A percentile compares a stretch with the other conserved stretches of the same genome.
These are phyloP conservation scores for Sechiopsis laciniata DNA, from an alignment of 306 rosid genomes.

Conservation along the genomic window DNA sequence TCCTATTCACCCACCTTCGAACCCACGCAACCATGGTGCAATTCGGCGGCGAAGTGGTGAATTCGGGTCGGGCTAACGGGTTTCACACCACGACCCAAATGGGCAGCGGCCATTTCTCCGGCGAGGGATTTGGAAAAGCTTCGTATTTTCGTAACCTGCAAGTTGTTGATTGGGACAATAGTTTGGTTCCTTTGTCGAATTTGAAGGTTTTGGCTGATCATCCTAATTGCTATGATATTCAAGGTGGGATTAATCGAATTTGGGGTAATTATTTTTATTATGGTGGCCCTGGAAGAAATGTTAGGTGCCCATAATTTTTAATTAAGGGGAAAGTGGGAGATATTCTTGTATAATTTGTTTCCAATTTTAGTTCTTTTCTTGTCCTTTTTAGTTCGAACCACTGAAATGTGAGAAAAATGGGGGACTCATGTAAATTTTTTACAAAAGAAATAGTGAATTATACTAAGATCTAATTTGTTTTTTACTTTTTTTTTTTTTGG, in stretches of 20 bases:
- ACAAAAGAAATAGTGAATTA: too few species aligned
- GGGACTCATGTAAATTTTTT: too few species aligned
- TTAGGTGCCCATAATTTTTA: conserved; percentile 56
- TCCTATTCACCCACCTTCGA: conserved; percentile 67
- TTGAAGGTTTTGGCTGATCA: conserved; percentile 84
- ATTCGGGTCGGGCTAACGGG: conserved; percentile 45
- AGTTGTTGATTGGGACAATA: conserved; percentile 89
- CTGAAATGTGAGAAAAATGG: too few species aligned
- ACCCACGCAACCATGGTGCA: conserved; percentile 88
- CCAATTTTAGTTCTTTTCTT: not conserved
- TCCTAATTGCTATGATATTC: conserved; percentile 86
- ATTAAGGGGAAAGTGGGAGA: not conserved
- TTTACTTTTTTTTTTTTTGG: not conserved
- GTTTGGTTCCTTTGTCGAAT: conserved; percentile 60
- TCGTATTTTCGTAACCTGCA: conserved; percentile 78
- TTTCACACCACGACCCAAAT: conserved; percentile 77
- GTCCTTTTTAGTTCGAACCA: too few species aligned
- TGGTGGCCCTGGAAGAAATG: conserved; percentile 96
- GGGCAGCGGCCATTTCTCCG: conserved; percentile 90
- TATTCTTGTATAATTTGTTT: too few species aligned
- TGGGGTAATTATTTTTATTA: conserved; percentile 96
- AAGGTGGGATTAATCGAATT: conserved; percentile 74
- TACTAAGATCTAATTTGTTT: not conserved
- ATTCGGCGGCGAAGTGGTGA: conserved; percentile 87
- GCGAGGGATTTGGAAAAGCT: conserved; percentile 84